phyloP scores from a whole-genome alignment of 2,329 filamentous ascomycete genomes.

The Pseudocercospora macadamiae region DNA sequence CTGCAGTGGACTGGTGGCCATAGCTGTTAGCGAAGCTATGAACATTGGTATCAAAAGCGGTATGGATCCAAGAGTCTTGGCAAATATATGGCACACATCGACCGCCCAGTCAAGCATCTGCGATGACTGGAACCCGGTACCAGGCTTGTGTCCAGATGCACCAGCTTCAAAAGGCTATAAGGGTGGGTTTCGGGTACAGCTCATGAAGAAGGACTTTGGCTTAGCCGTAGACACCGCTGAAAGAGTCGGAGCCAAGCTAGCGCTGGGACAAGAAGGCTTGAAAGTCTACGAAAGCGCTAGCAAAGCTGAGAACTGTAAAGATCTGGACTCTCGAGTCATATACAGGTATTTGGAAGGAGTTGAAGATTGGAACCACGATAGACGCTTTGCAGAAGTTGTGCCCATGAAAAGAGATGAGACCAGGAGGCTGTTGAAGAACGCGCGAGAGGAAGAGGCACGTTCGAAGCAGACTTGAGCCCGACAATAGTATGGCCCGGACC shows the following conservation, averaged over 20 bases:
- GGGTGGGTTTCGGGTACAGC: slow-evolving; percentile 61
- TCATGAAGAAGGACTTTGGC: slow-evolving; percentile 64
- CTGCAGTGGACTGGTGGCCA: slow-evolving; percentile 60
- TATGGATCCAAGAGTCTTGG: slow-evolving; percentile 57
- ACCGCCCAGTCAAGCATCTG: slow-evolving; percentile 58
- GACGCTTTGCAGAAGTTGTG: slow-evolving; percentile 25
- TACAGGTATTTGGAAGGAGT: slow-evolving; percentile 59
- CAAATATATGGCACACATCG: slow-evolving; percentile 55
- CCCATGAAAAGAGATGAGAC: slow-evolving; percentile 36
- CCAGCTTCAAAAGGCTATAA: slow-evolving; percentile 54
- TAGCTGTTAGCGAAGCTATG: slow-evolving; percentile 62
- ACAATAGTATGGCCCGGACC: too few relatives aligned
- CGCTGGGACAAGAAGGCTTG: slow-evolving; percentile 55
- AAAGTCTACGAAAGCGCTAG: slow-evolving; percentile 56
- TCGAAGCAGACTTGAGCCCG: not conserved
- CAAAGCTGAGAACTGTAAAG: slow-evolving; percentile 55
- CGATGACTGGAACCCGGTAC: slow-evolving; percentile 57
- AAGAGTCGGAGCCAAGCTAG: slow-evolving; percentile 54
- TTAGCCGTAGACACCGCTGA: slow-evolving; percentile 60
- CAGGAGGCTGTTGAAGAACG: slow-evolving; percentile 28
- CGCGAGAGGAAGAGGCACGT: slow-evolving; percentile 23
- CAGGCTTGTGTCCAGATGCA: slow-evolving; percentile 53
- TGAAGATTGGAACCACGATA: slow-evolving; percentile 51
- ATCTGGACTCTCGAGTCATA: slow-evolving; percentile 61
- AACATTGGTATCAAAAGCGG: slow-evolving; percentile 63